Evolutionary conservation across 2,329 filamentous ascomycete species (phyloP), one percentile per base, ranked within the genome.

Genomic region (Fusarium coffeatum): DNA sequence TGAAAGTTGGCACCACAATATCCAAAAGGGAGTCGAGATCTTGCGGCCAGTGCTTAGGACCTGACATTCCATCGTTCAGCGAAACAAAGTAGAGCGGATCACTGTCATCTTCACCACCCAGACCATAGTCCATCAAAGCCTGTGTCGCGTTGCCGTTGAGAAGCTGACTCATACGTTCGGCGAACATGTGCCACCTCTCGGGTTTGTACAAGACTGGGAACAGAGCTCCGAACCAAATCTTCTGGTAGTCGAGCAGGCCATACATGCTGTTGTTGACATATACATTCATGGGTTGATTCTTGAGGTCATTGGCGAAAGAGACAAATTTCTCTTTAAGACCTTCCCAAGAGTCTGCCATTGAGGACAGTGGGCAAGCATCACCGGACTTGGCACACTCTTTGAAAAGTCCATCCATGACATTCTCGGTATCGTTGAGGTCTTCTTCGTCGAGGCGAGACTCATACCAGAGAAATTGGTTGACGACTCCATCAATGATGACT

Each of bases 201-300:
- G 82, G 81, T 45, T 76, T 79, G 68, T 83, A 83, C 11, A 85
- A 68, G 8, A 76, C 72, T 0, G 74, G 74, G 42, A 84, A 84
- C 4, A 84, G 71, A 10, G 78, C 82, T 2, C 76, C 70, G 32
- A 76, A 74, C 72, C 78, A 78, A 5, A 83, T 66, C 2, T 76
- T 75, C 48, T 77, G 73, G 55, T 79, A 78, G 55, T 81, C 79
- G 5, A 85, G 54, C 1, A 78, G 62, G 0, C 82, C 82, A 28
- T 82, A 81, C 6, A 78, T 70, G 2, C 78, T 78, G 37, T 74
- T 77, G 71, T 84, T 82, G 55, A 86, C 61, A 51, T 85, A 84
- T 15, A 83, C 79, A 3, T 73, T 72, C 25, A 84, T 63, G 0
- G 84, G 83, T 9, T 83, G 75, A 6, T 78, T 69, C 27, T 76